Conservation (phyloP, 495 filamentous ascomycete genomes). For the Umbilicaria muhlenbergii region DNA sequence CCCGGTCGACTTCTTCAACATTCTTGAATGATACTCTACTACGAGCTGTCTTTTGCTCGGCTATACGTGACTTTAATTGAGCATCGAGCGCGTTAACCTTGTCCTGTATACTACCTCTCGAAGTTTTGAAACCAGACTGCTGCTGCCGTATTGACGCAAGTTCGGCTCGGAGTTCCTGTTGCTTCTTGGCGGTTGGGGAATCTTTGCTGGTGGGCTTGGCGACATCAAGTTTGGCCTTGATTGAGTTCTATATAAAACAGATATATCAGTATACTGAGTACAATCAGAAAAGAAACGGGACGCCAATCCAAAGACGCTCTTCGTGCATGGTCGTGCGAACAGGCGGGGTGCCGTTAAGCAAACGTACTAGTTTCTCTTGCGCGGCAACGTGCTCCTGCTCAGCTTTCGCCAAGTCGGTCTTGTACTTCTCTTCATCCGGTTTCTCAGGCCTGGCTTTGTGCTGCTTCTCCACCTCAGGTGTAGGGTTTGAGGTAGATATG, state of each 20-base stretch:
- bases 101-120: slow-evolving; percentile 57
- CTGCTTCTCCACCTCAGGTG: slow-evolving; percentile 6
- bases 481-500: slow-evolving; percentile 14
- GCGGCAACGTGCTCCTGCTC: slow-evolving; percentile 68
- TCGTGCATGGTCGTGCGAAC: not conserved
- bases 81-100: slow-evolving; percentile 76
- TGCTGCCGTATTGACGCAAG: slow-evolving; percentile 56
- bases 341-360: slow-evolving; percentile 5
- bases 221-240: slow-evolving; percentile 71
- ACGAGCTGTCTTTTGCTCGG: slow-evolving; percentile 70
- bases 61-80: slow-evolving; percentile 62
- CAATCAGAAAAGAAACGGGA: not conserved
- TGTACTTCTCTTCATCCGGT: slow-evolving; percentile 56
- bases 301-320: not conserved
- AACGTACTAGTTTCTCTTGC: slow-evolving; percentile 63
- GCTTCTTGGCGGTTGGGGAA: slow-evolving; percentile 55
- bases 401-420: slow-evolving; percentile 54
- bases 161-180: slow-evolving; percentile 66
- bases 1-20: slow-evolving; percentile 69
- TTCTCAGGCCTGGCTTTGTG: slow-evolving; percentile 31
- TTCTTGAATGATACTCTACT: slow-evolving; percentile 67
- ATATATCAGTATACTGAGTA: slow-evolving; percentile 7
- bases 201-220: slow-evolving; percentile 62
- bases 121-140: slow-evolving; percentile 71
- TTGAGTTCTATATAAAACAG: slow-evolving; percentile 42